Evolutionary conservation across 2,329 filamentous ascomycete species (phyloP).

Genomic region (Claviceps arundinis): DNA sequence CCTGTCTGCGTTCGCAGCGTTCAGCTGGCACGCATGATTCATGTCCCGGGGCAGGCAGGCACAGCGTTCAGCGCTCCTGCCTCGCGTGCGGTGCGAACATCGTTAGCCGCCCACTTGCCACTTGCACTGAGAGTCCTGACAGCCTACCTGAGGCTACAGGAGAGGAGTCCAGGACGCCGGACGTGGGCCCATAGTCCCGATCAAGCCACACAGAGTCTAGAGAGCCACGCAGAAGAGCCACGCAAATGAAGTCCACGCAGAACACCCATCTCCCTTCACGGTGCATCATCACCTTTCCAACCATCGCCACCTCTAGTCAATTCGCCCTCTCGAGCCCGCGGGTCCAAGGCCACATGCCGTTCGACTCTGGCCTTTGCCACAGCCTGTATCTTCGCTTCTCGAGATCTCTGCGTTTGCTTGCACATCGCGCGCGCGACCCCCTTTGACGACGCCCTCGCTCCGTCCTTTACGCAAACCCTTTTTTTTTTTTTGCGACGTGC

Average conservation of each 20-base stretch:
- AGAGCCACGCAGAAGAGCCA: too few relatives aligned
- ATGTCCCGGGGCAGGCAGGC: too few relatives aligned
- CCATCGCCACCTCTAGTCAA: slow-evolving; percentile 1
- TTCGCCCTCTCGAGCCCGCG: slow-evolving; percentile 3
- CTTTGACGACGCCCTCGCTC: not conserved
- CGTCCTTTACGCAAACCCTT: not conserved
- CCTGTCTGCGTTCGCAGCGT: too few relatives aligned
- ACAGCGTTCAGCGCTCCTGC: too few relatives aligned
- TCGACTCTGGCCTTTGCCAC: not conserved
- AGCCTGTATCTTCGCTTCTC: not conserved
- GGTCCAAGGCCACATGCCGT: slow-evolving; percentile 12
- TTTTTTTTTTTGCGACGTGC: slow-evolving; percentile 1
- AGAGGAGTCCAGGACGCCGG: not conserved
- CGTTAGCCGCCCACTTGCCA: too few relatives aligned
- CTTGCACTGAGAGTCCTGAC: too few relatives aligned
- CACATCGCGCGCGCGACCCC: slow-evolving; percentile 3
- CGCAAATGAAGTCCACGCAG: too few relatives aligned
- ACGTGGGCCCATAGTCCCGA: not conserved
- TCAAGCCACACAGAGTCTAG: too few relatives aligned
- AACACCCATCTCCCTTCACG: too few relatives aligned
- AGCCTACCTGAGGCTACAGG: too few relatives aligned
- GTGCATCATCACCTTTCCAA: not conserved
- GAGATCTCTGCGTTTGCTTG: not conserved
- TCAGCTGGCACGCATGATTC: too few relatives aligned
- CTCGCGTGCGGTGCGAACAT: too few relatives aligned